These are phyloP conservation scores for Colletotrichum horii DNA, from an alignment of 2,329 filamentous ascomycete genomes.

Conservation along the genomic window DNA sequence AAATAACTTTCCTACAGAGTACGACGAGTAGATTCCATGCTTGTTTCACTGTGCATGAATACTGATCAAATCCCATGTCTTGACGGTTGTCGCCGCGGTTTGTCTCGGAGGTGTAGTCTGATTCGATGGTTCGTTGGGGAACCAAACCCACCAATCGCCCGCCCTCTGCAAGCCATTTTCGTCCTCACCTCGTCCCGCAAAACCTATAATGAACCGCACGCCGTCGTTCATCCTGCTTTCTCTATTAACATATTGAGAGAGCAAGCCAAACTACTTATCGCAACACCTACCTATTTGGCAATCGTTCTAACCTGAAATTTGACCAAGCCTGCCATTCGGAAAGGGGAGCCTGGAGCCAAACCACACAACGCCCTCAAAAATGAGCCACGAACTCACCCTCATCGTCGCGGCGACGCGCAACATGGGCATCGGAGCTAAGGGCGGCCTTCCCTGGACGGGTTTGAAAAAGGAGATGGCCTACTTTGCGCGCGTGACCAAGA, in stretches of 20 bases:
- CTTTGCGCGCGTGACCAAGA: slow-evolving; percentile 88
- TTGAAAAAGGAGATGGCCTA: slow-evolving; percentile 93
- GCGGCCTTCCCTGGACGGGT: slow-evolving; percentile 86
- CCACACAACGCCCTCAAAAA: neutral
- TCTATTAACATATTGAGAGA: neutral
- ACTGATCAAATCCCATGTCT: neutral
- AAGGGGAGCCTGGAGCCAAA: neutral
- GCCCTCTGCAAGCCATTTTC: neutral
- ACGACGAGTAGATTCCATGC: neutral
- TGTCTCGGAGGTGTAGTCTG: neutral
- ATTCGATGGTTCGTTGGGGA: neutral
- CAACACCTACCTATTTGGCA: neutral
- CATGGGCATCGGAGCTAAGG: slow-evolving; percentile 86
- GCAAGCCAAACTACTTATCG: neutral
- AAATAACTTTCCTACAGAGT: neutral
- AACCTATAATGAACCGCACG: neutral
- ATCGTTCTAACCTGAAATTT: neutral
- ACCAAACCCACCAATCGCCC: slow-evolving; percentile 11
- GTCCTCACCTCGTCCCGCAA: slow-evolving; percentile 11
- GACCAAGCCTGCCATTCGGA: neutral
- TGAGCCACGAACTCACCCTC: slow-evolving; percentile 71
- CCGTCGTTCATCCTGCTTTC: neutral
- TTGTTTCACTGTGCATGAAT: neutral
- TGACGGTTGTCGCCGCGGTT: neutral
- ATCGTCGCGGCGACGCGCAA: slow-evolving; percentile 90